phyloP scores from a whole-genome alignment of 2,329 filamentous ascomycete species.

The Cercospora sp. region DNA sequence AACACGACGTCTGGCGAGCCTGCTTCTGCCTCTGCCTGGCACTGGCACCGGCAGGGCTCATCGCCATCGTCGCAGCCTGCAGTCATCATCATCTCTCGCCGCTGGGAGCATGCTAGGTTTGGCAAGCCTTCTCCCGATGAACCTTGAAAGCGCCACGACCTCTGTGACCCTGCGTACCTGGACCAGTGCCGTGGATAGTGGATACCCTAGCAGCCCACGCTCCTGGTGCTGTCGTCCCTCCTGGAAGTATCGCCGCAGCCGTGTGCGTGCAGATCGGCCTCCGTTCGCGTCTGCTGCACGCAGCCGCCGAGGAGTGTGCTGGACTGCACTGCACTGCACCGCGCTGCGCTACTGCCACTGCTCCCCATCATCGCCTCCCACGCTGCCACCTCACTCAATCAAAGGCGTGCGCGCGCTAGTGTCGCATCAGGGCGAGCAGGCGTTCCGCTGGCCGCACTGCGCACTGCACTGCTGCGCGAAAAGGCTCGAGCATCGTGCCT shows the following conservation, averaged over 20 bases:
- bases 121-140: slow-evolving; percentile 1
- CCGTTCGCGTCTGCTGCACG: not conserved
- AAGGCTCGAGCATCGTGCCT: slow-evolving; percentile 9
- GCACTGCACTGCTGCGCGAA: not conserved
- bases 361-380: not conserved
- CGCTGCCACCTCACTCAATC: not conserved
- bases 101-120: slow-evolving; percentile 10
- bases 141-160: not conserved
- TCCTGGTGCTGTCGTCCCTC: not conserved
- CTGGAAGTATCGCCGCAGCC: slow-evolving; percentile 1
- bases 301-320: not conserved
- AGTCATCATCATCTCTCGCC: not conserved
- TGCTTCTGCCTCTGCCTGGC: not conserved
- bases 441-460: slow-evolving; percentile 1
- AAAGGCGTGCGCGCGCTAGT: slow-evolving; percentile 10
- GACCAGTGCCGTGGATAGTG: slow-evolving; percentile 19
- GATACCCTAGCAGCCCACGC: not conserved
- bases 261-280: not conserved
- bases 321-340: not conserved
- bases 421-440: slow-evolving; percentile 11
- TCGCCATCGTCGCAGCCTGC: not conserved
- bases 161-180: slow-evolving; percentile 14
- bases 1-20: not conserved
- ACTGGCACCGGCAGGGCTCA: not conserved
- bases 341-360: not conserved